These are phyloP conservation scores for Penicillium steckii DNA, from an alignment of 495 filamentous ascomycete genomes.

Conservation along the genomic window DNA sequence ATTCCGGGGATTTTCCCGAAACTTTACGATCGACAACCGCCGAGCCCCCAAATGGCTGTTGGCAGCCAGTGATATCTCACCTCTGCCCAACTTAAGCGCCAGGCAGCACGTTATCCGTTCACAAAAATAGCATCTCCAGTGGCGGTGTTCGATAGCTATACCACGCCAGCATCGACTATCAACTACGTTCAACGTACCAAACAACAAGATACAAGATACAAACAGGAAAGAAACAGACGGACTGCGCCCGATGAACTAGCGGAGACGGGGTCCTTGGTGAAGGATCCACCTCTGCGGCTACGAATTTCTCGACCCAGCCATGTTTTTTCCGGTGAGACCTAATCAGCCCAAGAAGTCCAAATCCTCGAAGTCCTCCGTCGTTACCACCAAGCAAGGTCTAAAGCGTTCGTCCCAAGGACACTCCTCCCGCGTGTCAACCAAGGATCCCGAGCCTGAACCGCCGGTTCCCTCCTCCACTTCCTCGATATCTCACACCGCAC, in stretches of 20 bases:
- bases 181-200: neutral
- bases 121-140: constrained; percentile 22
- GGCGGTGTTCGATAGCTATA: constrained; percentile 4
- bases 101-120: constrained; percentile 22
- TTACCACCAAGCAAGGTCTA: constrained; percentile 27
- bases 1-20: constrained; percentile 14
- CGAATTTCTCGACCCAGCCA: constrained; percentile 36
- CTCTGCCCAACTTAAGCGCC: constrained; percentile 35
- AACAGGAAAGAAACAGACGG: constrained; percentile 1
- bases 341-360: constrained; percentile 36
- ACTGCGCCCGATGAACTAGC: constrained; percentile 22
- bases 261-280: constrained; percentile 17
- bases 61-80: constrained; percentile 16
- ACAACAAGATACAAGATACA: too few relatives aligned
- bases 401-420: constrained; percentile 42
- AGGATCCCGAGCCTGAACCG: constrained; percentile 42
- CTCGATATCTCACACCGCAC: constrained; percentile 20
- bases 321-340: constrained; percentile 47
- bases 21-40: constrained; percentile 19
- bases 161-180: too few relatives aligned
- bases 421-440: constrained; percentile 43
- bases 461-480: constrained; percentile 40
- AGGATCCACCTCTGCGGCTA: constrained; percentile 30
- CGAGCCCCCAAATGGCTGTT: constrained; percentile 9
- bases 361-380: constrained; percentile 22